Evolutionary conservation across 2,329 filamentous ascomycete species (phyloP).

Genomic region (Trichoderma brevicompactum): DNA sequence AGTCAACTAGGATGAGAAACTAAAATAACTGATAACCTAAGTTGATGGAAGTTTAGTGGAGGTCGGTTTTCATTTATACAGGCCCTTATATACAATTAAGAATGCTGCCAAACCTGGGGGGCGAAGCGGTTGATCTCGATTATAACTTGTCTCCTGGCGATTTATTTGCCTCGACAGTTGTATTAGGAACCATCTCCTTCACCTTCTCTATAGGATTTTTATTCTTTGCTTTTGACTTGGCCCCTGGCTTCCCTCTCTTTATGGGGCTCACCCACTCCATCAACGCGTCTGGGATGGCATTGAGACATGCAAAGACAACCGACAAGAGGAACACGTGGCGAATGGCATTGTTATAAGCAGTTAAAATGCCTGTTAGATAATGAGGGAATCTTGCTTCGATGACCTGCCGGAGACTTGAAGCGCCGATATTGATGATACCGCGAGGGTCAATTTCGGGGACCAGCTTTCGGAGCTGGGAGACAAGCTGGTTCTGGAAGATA

Average conservation of each 20-base stretch:
- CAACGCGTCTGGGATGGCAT: not conserved
- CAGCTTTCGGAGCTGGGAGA: constrained; percentile 21
- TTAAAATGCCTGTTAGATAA: not conserved
- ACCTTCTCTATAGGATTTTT: not conserved
- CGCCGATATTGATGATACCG: constrained; percentile 24
- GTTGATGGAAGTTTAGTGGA: too few relatives aligned
- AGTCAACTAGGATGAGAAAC: too few relatives aligned
- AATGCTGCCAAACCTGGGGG: too few relatives aligned
- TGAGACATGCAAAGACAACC: constrained; percentile 1
- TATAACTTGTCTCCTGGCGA: too few relatives aligned
- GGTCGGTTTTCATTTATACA: too few relatives aligned
- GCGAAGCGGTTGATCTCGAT: too few relatives aligned
- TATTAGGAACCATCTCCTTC: not conserved
- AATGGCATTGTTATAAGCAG: constrained; percentile 8
- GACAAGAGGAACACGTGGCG: not conserved
- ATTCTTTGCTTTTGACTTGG: not conserved
- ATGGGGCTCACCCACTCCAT: constrained; percentile 14
- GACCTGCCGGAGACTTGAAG: not conserved
- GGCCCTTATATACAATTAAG: too few relatives aligned
- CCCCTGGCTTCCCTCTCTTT: not conserved
- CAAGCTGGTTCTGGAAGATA: constrained; percentile 23
- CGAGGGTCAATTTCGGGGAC: constrained; percentile 25
- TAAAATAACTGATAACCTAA: too few relatives aligned
- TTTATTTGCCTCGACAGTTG: too few relatives aligned
- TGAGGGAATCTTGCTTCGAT: not conserved